Evolutionary conservation across 2,329 filamentous ascomycete genomes (phyloP).

Genomic region (Cercospora nicotianae): DNA sequence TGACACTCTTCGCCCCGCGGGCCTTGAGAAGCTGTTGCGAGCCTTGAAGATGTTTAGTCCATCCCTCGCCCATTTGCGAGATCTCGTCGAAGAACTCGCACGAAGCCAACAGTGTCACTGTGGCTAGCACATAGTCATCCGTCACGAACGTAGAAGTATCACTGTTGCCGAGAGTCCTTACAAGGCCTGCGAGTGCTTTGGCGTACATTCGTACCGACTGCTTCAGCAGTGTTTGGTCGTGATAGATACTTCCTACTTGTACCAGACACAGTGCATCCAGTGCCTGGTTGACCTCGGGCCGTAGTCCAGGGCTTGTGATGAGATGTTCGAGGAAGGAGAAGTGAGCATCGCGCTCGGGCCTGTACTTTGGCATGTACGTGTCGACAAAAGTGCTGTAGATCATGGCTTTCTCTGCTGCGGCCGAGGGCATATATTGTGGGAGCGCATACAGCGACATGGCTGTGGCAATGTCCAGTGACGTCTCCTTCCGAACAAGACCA

Average conservation of each 20-base stretch:
- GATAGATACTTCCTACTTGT: slow-evolving; percentile 32
- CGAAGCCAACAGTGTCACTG: slow-evolving; percentile 32
- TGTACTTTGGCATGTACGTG: slow-evolving; percentile 32
- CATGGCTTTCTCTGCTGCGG: slow-evolving; percentile 22
- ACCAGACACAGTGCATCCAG: slow-evolving; percentile 36
- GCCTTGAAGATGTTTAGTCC: slow-evolving; percentile 35
- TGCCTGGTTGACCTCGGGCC: slow-evolving; percentile 29
- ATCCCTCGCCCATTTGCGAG: slow-evolving; percentile 31
- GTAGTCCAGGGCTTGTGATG: slow-evolving; percentile 23
- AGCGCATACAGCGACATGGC: slow-evolving; percentile 16
- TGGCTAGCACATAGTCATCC: slow-evolving; percentile 36
- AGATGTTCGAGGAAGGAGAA: slow-evolving; percentile 31
- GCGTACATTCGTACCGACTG: slow-evolving; percentile 32
- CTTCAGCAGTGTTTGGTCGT: slow-evolving; percentile 30
- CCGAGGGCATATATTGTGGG: slow-evolving; percentile 18
- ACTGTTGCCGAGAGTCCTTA: slow-evolving; percentile 22
- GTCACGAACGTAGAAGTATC: slow-evolving; percentile 15
- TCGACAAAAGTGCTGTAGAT: slow-evolving; percentile 35
- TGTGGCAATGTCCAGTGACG: slow-evolving; percentile 4
- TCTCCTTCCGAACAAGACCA: slow-evolving; percentile 1
- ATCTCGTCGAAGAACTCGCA: slow-evolving; percentile 39
- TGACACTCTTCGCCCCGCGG: slow-evolving; percentile 31
- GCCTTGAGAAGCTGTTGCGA: slow-evolving; percentile 34
- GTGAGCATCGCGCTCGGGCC: slow-evolving; percentile 19
- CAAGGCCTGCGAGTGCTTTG: slow-evolving; percentile 28